Evolutionary conservation across 306 rosid genomes (phyloP).

Genomic region (Albizia julibrissin): DNA sequence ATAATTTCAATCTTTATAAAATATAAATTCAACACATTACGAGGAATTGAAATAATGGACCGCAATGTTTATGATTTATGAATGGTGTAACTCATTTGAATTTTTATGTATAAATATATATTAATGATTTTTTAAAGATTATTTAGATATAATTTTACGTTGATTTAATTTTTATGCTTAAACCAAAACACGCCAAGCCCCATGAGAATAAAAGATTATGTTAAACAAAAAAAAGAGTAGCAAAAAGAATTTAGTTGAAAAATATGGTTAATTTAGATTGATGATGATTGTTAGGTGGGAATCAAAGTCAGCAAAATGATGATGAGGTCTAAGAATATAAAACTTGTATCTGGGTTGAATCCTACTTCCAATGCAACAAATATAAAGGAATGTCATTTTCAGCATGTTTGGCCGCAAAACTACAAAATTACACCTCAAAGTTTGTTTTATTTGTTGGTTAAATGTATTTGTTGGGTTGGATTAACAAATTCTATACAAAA

Average conservation of each 20-base stretch:
- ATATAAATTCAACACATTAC: too few species aligned
- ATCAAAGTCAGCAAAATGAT: neutral
- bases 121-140: neutral
- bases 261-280: neutral
- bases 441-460: too few species aligned
- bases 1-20: too few species aligned
- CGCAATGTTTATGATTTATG: too few species aligned
- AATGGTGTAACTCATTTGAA: too few species aligned
- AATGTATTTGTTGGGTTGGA: too few species aligned
- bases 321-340: conserved; percentile 10
- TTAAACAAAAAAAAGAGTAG: neutral
- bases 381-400: neutral
- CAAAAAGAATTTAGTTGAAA: too few species aligned
- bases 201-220: neutral
- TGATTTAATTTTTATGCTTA: neutral
- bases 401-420: neutral
- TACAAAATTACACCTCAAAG: neutral
- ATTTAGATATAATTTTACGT: neutral
- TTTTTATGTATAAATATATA: too few species aligned
- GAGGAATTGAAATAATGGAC: too few species aligned
- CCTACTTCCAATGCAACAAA: neutral
- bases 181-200: neutral
- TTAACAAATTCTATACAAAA: too few species aligned
- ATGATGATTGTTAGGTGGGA: neutral
- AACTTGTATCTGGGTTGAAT: neutral